Base-by-base conservation (phyloP, 305 asterid genomes). In the Fraxinus sp. region DNA sequence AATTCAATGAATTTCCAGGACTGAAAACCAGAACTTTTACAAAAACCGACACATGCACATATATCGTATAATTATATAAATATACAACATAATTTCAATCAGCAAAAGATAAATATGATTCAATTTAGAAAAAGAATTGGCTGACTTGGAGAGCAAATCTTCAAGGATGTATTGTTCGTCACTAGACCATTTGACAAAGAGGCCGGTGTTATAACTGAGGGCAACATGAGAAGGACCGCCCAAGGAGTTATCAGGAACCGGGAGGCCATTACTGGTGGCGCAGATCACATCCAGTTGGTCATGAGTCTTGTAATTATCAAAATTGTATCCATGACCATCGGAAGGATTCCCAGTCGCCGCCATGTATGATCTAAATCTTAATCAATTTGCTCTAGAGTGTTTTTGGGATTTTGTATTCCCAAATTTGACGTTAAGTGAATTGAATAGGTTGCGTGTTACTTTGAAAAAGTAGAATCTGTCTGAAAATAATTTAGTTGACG, bases 111-210 rank as follows among this genome's bases (percentile, higher is more conserved):
- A 70, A 13, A 30, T 4, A 70, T 28, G 39, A 30, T 28, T 28
- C 37, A 30, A 70, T 28, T 70, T 11, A 28, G 37, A 70, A 70
- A 62, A 70, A 28, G 20, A 70, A 70, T 13, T 70, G 75, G 75
- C 75, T 13, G 75, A 70, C 75, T 70, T 70, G 39, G 75, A 30
- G 20, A 70, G 75, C 75, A 70, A 70, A 70, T 70, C 75, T 70
- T 70, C 75, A 30, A 30, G 41, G 75, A 28, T 30, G 22, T 16
- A 30, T n/a, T 68, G 74, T 70, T 70, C 75, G 16, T 70, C 75
- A 14, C 3, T 13, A 18, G 75, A 28, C 75, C 75, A 70, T 30
- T 70, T 70, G 39, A 28, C 22, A 2, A 39, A 70, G 41, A 70
- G 75, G 39, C 41, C 11, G 1, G 75, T 13, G 75, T 32, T 32